phyloP scores from a whole-genome alignment of 2,329 filamentous ascomycete species.

The Apiospora aurea region DNA sequence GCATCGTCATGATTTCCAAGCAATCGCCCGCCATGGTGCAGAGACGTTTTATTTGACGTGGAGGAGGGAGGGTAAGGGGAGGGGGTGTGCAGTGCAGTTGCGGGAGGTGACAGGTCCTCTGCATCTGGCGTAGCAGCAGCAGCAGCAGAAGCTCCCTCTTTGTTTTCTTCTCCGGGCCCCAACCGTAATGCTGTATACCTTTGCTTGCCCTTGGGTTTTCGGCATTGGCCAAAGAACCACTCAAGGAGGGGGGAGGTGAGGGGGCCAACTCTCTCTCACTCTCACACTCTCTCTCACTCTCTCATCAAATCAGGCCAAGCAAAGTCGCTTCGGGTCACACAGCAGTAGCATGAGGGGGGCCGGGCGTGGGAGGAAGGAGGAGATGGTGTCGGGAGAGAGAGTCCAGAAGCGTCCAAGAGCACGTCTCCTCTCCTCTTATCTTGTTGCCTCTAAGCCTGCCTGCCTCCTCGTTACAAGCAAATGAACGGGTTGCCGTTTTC shows the following conservation, averaged over 20 bases:
- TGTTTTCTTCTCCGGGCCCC: not conserved
- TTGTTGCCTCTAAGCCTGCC: not conserved
- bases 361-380: not conserved
- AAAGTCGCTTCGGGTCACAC: constrained; percentile 8
- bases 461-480: not conserved
- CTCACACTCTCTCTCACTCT: too few relatives aligned
- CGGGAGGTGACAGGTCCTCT: constrained; percentile 8
- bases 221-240: not conserved
- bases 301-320: not conserved
- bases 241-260: not conserved
- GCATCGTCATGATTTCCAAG: constrained; percentile 11
- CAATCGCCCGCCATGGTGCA: constrained; percentile 14
- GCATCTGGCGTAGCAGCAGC: not conserved
- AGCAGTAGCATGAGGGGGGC: not conserved
- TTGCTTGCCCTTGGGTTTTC: not conserved
- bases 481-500: constrained; percentile 7
- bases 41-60: not conserved
- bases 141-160: not conserved
- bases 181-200: not conserved
- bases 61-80: not conserved
- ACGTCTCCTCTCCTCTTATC: not conserved
- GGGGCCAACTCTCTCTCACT: not conserved
- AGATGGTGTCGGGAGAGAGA: not conserved
- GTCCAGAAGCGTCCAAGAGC: constrained; percentile 4
- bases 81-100: not conserved